A percentile compares a stretch with the other conserved stretches of the same genome.
phyloP scores from a whole-genome alignment of 208 protist species.

The Wallacemonas sp. region DNA sequence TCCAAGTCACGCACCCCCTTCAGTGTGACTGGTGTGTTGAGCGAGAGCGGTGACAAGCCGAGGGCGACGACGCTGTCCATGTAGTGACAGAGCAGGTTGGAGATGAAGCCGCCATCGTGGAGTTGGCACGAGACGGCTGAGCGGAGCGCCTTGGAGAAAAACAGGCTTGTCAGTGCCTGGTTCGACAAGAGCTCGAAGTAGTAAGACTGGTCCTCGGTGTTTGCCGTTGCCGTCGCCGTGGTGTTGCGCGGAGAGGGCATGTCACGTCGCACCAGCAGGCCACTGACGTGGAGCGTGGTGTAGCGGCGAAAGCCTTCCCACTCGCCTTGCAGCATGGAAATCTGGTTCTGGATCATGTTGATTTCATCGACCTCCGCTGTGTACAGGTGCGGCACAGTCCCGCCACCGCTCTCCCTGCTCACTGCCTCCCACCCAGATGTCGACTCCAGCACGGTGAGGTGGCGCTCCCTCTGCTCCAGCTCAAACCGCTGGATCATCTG shows the following conservation, averaged over 20 bases:
- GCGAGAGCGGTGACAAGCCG: constrained; percentile 10
- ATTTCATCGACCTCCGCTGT: constrained; percentile 34
- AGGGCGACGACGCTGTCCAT: constrained; percentile 29
- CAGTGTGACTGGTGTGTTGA: neutral
- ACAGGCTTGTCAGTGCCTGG: constrained; percentile 18
- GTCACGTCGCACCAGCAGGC: constrained; percentile 1
- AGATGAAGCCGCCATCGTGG: constrained; percentile 29
- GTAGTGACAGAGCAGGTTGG: constrained; percentile 31
- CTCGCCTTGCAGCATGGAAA: constrained; percentile 44
- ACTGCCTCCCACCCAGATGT: constrained; percentile 6
- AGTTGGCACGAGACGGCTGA: constrained; percentile 21
- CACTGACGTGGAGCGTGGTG: constrained; percentile 29
- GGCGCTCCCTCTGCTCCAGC: constrained; percentile 29
- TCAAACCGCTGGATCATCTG: constrained; percentile 30
- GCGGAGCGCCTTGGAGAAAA: constrained; percentile 30
- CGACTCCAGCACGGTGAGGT: constrained; percentile 5
- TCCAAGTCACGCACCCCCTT: constrained; percentile 11
- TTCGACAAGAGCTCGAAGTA: constrained; percentile 13
- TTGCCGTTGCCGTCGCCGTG: neutral
- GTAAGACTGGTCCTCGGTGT: constrained; percentile 4
- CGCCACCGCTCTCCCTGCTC: neutral
- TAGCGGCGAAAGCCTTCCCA: constrained; percentile 59
- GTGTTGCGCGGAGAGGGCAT: no score
- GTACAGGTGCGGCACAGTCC: constrained; percentile 29
- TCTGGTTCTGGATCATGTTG: constrained; percentile 33